Conservation (phyloP, 2,329 filamentous ascomycete species). For the Dothistroma septosporum region DNA sequence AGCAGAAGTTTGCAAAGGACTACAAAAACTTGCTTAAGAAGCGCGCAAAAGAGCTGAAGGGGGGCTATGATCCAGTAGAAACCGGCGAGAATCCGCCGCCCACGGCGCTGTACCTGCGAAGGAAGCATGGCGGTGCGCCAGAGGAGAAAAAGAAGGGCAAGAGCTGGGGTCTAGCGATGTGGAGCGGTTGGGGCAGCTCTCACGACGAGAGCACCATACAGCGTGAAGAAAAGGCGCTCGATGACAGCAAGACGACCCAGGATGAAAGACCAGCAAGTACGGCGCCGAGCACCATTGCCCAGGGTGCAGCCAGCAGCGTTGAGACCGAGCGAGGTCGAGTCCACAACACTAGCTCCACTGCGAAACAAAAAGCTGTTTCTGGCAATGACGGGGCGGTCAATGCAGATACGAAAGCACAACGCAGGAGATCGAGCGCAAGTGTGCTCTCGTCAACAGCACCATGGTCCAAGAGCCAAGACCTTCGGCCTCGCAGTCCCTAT, state of each 20-base stretch:
- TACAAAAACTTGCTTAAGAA: slow-evolving; percentile 70
- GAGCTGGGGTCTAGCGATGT: slow-evolving; percentile 68
- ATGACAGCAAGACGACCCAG: slow-evolving; percentile 9
- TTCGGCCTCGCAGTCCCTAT: slow-evolving; percentile 23
- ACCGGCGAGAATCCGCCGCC: slow-evolving; percentile 74
- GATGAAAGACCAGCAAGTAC: slow-evolving; percentile 6
- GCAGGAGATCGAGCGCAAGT: slow-evolving; percentile 23
- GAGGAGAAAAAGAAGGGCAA: slow-evolving; percentile 45
- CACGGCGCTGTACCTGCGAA: slow-evolving; percentile 58
- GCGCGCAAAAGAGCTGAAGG: slow-evolving; percentile 66
- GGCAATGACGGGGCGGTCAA: slow-evolving; percentile 8
- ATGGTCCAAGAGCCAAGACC: slow-evolving; percentile 14
- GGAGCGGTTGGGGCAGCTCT: slow-evolving; percentile 83
- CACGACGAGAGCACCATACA: slow-evolving; percentile 76
- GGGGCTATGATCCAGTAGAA: slow-evolving; percentile 67
- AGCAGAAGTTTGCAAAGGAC: slow-evolving; percentile 64
- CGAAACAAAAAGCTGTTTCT: slow-evolving; percentile 14
- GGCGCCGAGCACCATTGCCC: slow-evolving; percentile 3
- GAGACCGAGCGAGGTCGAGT: neutral
- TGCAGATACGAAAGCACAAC: slow-evolving; percentile 14
- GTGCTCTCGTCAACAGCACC: slow-evolving; percentile 17
- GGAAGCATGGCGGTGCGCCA: slow-evolving; percentile 40
- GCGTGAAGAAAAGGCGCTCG: slow-evolving; percentile 50
- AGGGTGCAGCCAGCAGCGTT: slow-evolving; percentile 6
- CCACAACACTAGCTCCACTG: neutral